These are phyloP conservation scores for Osmanthus fragrans DNA, from an alignment of 257 asterid species.

Conservation along the genomic window DNA sequence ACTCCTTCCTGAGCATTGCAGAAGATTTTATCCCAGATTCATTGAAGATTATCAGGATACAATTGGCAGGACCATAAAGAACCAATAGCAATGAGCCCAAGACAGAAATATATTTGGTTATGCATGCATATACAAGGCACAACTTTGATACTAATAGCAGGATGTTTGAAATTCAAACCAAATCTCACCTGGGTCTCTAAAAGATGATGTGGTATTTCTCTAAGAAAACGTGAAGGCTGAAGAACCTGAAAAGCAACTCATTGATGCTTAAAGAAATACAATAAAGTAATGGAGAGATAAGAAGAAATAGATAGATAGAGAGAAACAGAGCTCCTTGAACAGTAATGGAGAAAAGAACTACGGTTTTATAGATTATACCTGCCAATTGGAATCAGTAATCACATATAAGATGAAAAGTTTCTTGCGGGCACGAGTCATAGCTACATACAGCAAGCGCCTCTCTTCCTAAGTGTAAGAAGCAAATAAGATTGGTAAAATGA, in stretches of 20 bases:
- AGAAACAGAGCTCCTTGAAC: not conserved
- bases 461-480: conserved; percentile 67
- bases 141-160: not conserved
- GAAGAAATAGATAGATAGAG: not conserved
- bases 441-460: conserved; percentile 88
- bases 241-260: conserved; percentile 61
- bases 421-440: conserved; percentile 93
- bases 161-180: conserved; percentile 15
- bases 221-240: conserved; percentile 92
- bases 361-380: conserved; percentile 45
- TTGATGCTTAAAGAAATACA: conserved; percentile 27
- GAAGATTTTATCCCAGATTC: not conserved
- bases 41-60: not conserved
- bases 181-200: conserved; percentile 61
- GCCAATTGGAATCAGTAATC: conserved; percentile 88
- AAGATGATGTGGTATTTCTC: conserved; percentile 86
- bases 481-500: conserved; percentile 20
- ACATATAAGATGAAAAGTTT: conserved; percentile 75
- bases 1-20: not conserved
- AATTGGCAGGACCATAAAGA: not conserved
- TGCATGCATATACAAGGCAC: conserved; percentile 1
- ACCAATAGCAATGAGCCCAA: not conserved
- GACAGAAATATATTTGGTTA: not conserved
- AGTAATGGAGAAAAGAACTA: conserved; percentile 20
- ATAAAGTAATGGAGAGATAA: conserved; percentile 4